Evolutionary conservation across 768 basidiomycete genomes (phyloP).

Genomic region (Collybia sp.): DNA sequence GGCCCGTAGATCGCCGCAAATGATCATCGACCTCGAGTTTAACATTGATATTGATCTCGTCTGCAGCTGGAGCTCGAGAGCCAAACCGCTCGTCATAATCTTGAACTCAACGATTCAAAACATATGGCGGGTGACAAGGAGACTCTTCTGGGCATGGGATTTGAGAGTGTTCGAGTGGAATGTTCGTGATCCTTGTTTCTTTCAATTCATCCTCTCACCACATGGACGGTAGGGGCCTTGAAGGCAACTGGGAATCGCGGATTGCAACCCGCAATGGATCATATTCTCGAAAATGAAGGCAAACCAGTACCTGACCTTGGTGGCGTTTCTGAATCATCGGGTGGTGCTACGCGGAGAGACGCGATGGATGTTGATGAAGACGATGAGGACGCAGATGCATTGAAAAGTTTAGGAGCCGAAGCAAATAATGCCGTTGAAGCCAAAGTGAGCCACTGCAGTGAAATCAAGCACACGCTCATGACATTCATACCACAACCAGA

Average conservation of each 20-base stretch:
- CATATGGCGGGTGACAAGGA: conserved; percentile 65
- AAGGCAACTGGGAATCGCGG: conserved; percentile 81
- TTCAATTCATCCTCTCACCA: conserved; percentile 5
- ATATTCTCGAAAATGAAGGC: conserved; percentile 76
- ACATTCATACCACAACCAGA: conserved; percentile 31
- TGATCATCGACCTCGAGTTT: background rate
- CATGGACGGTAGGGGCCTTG: conserved; percentile 68
- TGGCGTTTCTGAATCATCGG: conserved; percentile 31
- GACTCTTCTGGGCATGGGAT: conserved; percentile 80
- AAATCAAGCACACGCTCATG: background rate
- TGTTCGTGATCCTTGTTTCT: conserved; percentile 45
- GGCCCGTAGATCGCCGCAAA: no score
- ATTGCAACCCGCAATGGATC: conserved; percentile 89
- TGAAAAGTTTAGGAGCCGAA: conserved; percentile 44
- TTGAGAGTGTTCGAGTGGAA: conserved; percentile 77
- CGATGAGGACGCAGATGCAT: conserved; percentile 67
- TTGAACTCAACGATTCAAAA: conserved; percentile 1
- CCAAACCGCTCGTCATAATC: background rate
- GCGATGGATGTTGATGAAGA: conserved; percentile 52
- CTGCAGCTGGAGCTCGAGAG: no score
- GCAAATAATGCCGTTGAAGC: conserved; percentile 50
- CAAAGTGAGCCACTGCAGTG: conserved; percentile 40
- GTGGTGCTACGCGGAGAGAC: conserved; percentile 14
- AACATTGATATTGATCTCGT: background rate
- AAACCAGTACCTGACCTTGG: conserved; percentile 67